Evolutionary conservation across 257 asterid species (phyloP), one percentile per base, ranked within the genome.

Genomic region (Salvia splendens): DNA sequence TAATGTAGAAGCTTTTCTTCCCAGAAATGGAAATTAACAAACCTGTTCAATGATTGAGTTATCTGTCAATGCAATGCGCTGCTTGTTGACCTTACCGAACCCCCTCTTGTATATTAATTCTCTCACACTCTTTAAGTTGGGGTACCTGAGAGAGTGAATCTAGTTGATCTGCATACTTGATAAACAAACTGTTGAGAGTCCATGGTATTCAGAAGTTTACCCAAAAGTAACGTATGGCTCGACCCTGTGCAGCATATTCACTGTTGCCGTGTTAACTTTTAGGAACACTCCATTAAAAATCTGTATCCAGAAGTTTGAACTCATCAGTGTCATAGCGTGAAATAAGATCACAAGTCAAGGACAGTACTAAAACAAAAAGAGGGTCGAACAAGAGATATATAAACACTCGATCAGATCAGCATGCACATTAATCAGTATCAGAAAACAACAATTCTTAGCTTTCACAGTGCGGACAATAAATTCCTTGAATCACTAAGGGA

Each of bases 171-270:
- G 38, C 17, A 0, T 4, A 35, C 20, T 11, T 3, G 30, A 24
- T 24, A 24, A 24, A 24, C 30, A 24, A 24, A 24, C 1, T 24
- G 2, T 24, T 2, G 30, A 24, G 30, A 0, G 30, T 24, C 30
- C 30, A 24, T 2, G 4, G 10, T 36, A 15, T 14, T 14, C 4
- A 6, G 4, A 20, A 20, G 61, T 79, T 33, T 63, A 84, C 94
- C 95, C 95, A n/a, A 68, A 87, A 4, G 95, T 82, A 3, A 88
- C 96, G n/a, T 86, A 86, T 3, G 95, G 95, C 68, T 86, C 96
- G 51, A 88, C 96, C 41, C 86, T 71, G 74, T 75, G 95, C 30
- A 88, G 79, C 96, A 88, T 88, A 73, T 88, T 86, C 61, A 84
- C 33, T 0, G 95, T 86, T 1, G 95, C 95, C 71, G 82, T 84